phyloP scores from a whole-genome alignment of 2,329 filamentous ascomycete genomes.

The Aspergillus ochraceoroseus region DNA sequence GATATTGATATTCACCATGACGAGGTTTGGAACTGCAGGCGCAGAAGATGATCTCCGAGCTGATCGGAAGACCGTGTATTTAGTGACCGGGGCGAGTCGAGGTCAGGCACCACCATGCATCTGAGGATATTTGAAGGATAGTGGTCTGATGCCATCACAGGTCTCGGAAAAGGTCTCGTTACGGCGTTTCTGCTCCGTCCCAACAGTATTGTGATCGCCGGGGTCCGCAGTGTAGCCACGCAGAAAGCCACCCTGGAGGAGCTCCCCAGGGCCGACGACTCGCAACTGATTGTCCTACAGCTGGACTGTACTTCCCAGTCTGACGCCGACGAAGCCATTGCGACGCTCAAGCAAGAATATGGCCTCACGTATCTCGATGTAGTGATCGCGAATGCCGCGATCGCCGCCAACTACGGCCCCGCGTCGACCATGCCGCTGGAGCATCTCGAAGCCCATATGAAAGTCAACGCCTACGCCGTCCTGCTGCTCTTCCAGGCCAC shows the following conservation, averaged over 20 bases:
- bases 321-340: neutral
- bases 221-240: neutral
- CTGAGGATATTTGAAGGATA: no score
- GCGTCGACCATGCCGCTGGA: constrained; percentile 1
- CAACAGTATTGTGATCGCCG: constrained; percentile 2
- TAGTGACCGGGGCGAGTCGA: constrained; percentile 5
- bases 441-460: neutral
- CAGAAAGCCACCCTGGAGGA: neutral
- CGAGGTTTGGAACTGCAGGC: no score
- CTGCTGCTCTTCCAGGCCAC: constrained; percentile 6
- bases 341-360: neutral
- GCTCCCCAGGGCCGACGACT: neutral
- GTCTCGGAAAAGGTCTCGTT: constrained; percentile 1
- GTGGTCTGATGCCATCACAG: no score
- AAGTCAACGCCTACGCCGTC: neutral
- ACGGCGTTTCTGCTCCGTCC: neutral
- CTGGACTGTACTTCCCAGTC: neutral
- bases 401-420: constrained; percentile 2
- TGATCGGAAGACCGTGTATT: constrained; percentile 1
- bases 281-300: neutral
- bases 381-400: constrained; percentile 4
- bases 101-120: no score
- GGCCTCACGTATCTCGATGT: neutral
- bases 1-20: no score
- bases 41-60: neutral